phyloP scores from a whole-genome alignment of 345 rosid genomes.

The Salix udensis region DNA sequence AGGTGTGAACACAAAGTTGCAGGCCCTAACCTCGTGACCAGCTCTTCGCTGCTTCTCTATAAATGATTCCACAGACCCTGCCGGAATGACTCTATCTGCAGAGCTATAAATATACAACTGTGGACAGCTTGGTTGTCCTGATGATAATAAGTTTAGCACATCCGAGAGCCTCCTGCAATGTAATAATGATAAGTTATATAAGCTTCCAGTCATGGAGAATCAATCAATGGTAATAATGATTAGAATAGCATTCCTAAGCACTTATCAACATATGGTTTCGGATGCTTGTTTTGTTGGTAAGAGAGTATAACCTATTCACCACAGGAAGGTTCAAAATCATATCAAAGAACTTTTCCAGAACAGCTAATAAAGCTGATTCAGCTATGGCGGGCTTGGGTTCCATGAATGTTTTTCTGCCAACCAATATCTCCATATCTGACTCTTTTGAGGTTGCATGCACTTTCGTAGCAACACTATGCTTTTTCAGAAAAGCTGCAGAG shows the following conservation, averaged over 20 bases:
- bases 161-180: conserved; percentile 70
- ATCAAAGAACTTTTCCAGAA: conserved; percentile 76
- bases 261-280: neutral
- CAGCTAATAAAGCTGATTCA: conserved; percentile 67
- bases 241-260: neutral
- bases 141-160: conserved; percentile 60
- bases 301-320: conserved; percentile 71
- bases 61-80: conserved; percentile 63
- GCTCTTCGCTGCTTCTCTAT: conserved; percentile 26
- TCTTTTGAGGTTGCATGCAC: conserved; percentile 32
- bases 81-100: conserved; percentile 91
- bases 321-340: conserved; percentile 75
- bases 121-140: conserved; percentile 83
- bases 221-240: neutral
- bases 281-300: neutral
- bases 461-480: conserved; percentile 78
- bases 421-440: conserved; percentile 30
- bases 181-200: neutral
- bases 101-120: conserved; percentile 73
- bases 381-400: no score
- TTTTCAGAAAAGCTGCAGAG: conserved; percentile 91
- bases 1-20: conserved; percentile 91
- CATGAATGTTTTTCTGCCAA: no score
- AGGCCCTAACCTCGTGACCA: conserved; percentile 75
- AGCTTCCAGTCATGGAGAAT: neutral